Base-by-base conservation (phyloP, 2,329 filamentous ascomycete species). In the Ramularia collo-cygni region DNA sequence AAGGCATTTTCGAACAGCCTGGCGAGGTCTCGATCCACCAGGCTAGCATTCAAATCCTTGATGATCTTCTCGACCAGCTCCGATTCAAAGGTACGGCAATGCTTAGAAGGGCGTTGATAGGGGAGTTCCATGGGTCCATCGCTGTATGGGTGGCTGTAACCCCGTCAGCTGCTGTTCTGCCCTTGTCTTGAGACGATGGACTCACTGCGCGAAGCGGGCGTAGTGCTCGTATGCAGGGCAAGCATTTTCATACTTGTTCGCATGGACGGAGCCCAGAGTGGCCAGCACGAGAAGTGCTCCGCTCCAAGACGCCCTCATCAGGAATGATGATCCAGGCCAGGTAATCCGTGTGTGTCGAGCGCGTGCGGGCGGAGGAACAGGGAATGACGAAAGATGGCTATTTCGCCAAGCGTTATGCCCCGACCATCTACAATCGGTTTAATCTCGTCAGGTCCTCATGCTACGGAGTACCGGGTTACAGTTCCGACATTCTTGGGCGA, bases 61-160 rank as follows among this genome's bases (percentile, higher is more conserved):
- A 98, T 95, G 37, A 95, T 84, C 56, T 84, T 74, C 62, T 98
- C 92, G 32, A 96, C 93, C 3, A 83, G 74, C 16, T 83, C 77
- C 1, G 89, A 95, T 40, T 79, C 76, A 65, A 96, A 98, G 0
- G 89, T 95, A 48, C 92, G 85, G 63, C 92, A 98, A 60, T 78
- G 75, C 40, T 71, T 69, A 21, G 81, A 77, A 3, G 92, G 92
- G 43, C 92, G 76, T 62, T 98, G 92, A 63, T 79, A 96, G 1
- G 92, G 88, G 1, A 98, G 73, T 37, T 73, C 70, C 56, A 93
- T 72, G 4, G 84, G 83, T 1, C 92, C 92, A 14, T 80, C 70
- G 62, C 86, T 95, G 47, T 83, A 76, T 1, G 92, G 92, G 14
- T 72, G 73, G 61, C 88, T 94, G 46, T 17, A 32, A 32, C 12